Percentiles rank a stretch among this genome's conserved stretches.
phyloP scores from a whole-genome alignment of 768 basidiomycete species.

The Lactarius quietus region DNA sequence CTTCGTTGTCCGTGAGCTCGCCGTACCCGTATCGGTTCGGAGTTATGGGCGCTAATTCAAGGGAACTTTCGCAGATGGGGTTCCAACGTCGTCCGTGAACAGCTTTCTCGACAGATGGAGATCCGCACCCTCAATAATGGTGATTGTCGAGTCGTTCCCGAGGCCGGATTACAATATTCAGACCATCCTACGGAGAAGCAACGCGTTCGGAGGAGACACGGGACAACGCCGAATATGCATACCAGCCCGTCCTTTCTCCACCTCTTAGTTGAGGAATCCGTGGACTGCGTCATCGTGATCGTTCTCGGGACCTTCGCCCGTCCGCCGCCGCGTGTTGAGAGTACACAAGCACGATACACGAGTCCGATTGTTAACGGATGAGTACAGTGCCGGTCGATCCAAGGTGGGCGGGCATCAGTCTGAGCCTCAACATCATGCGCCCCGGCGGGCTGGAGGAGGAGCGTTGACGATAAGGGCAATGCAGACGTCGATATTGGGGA shows the following conservation, averaged over 20 bases:
- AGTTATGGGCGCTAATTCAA: no score
- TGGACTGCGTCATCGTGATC: slow-evolving; percentile 45
- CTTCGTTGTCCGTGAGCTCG: no score
- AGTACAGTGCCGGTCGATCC: slow-evolving; percentile 74
- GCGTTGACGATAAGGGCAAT: slow-evolving; percentile 41
- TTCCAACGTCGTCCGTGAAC: no score
- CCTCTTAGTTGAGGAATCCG: slow-evolving; percentile 44
- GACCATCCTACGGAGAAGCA: slow-evolving; percentile 56
- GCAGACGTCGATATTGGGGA: slow-evolving; percentile 33
- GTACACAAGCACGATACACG: slow-evolving; percentile 75
- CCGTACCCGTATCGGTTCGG: no score
- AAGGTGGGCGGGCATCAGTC: slow-evolving; percentile 29
- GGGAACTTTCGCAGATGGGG: no score
- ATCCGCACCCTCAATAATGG: slow-evolving; percentile 72
- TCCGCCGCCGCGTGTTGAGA: no score
- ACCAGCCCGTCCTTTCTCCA: slow-evolving; percentile 58
- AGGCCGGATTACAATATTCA: slow-evolving; percentile 62
- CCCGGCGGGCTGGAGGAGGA: slow-evolving; percentile 29
- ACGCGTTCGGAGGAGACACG: slow-evolving; percentile 22
- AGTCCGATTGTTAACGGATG: slow-evolving; percentile 74
- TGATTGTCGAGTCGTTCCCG: slow-evolving; percentile 64
- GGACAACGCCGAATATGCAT: slow-evolving; percentile 53
- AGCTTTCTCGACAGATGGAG: no score
- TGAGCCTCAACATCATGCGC: slow-evolving; percentile 24
- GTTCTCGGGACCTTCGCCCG: slow-evolving; percentile 41